Conservation (phyloP, 108 stramenopile genomes). For the Aurantiochytrium sp. region DNA sequence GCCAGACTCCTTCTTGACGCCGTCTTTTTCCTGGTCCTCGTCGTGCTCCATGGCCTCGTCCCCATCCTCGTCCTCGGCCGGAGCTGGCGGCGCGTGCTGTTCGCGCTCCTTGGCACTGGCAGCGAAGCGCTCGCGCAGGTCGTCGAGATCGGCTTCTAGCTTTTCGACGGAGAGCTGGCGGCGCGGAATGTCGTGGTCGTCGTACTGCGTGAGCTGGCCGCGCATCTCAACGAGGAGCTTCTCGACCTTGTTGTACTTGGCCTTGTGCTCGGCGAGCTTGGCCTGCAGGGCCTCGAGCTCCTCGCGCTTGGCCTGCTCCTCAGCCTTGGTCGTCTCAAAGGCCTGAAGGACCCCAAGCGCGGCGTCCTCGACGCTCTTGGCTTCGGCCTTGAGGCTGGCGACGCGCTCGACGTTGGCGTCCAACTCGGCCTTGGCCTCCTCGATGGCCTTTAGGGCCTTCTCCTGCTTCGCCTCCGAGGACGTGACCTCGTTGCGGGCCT, state of each 20-base stretch:
- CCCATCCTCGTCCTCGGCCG: constrained; percentile 45
- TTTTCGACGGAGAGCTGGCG: neutral
- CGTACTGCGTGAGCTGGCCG: constrained; percentile 30
- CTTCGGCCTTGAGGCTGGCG: constrained; percentile 50
- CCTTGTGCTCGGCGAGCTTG: constrained; percentile 67
- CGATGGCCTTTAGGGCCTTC: constrained; percentile 64
- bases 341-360: neutral
- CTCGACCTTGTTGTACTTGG: constrained; percentile 64
- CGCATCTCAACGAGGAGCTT: constrained; percentile 70
- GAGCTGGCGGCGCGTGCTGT: neutral
- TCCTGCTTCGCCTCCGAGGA: constrained; percentile 58
- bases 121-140: constrained; percentile 52
- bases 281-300: constrained; percentile 53
- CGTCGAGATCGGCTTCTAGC: constrained; percentile 66
- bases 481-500: constrained; percentile 68
- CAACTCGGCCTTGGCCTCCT: constrained; percentile 55
- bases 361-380: constrained; percentile 39
- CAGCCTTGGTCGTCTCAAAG: constrained; percentile 46
- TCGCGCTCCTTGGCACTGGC: constrained; percentile 58
- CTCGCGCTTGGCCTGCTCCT: constrained; percentile 32
- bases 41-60: constrained; percentile 45
- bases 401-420: constrained; percentile 49
- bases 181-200: neutral
- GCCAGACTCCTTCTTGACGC: neutral
- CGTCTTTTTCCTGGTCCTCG: constrained; percentile 44